These are phyloP conservation scores for Adansonia rubrostipa DNA, from an alignment of 441 rosid genomes.

Conservation along the genomic window DNA sequence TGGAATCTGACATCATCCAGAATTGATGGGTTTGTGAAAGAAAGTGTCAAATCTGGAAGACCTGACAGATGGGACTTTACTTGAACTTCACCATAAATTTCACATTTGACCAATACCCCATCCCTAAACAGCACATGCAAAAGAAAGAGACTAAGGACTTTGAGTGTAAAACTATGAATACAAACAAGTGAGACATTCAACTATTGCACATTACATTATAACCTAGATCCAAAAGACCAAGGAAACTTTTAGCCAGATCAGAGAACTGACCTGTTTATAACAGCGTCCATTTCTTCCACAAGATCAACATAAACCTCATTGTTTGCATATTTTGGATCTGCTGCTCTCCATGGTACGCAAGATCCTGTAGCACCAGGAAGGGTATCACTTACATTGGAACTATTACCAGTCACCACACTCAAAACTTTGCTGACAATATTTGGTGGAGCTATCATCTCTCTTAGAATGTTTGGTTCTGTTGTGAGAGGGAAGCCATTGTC, in stretches of 20 bases:
- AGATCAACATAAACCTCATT: constrained; percentile 93
- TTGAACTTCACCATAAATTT: constrained; percentile 83
- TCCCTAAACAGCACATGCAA: constrained; percentile 59
- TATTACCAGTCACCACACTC: constrained; percentile 94
- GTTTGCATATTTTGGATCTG: constrained; percentile 82
- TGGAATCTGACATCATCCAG: constrained; percentile 86
- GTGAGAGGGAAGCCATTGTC: constrained; percentile 98
- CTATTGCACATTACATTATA: background rate
- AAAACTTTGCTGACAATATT: constrained; percentile 85
- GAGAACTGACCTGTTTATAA: constrained; percentile 65
- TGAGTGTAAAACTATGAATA: constrained; percentile 6
- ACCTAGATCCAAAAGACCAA: constrained; percentile 6
- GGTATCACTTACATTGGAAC: constrained; percentile 77
- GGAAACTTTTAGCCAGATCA: background rate
- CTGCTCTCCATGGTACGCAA: constrained; percentile 92
- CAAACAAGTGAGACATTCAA: constrained; percentile 18
- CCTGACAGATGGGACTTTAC: constrained; percentile 91
- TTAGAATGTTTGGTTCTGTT: constrained; percentile 86
- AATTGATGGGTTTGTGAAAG: constrained; percentile 78
- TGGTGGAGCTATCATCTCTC: constrained; percentile 97
- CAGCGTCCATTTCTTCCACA: constrained; percentile 93
- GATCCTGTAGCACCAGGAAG: constrained; percentile 90
- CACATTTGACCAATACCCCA: constrained; percentile 83
- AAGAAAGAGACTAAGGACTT: constrained; percentile 18
- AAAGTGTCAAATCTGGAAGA: constrained; percentile 90